phyloP scores from a whole-genome alignment of 345 rosid species.

The Populus simonii region DNA sequence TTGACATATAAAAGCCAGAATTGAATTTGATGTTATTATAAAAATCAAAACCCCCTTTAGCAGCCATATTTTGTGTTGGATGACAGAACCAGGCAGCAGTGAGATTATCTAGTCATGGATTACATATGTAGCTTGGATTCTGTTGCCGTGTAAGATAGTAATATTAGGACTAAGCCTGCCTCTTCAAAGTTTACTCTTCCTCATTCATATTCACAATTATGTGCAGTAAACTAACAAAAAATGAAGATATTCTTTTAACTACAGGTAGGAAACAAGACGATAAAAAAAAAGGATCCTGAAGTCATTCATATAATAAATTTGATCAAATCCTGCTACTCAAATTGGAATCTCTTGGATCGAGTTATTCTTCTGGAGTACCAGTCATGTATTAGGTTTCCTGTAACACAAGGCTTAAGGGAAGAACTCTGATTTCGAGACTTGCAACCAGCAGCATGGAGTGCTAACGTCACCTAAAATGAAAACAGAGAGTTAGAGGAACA shows the following conservation, averaged over 20 bases:
- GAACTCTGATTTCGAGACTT: conserved; percentile 52
- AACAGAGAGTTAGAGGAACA: conserved; percentile 2
- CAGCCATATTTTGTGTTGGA: no score
- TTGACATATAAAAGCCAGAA: not conserved
- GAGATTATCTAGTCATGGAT: not conserved
- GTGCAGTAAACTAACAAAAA: not conserved
- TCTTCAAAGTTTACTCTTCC: not conserved
- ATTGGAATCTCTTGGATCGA: not conserved
- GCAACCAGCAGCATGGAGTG: conserved; percentile 61
- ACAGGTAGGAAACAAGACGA: no score
- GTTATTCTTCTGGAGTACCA: conserved; percentile 39
- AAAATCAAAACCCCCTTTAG: not conserved
- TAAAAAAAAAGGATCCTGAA: not conserved
- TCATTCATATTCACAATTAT: not conserved
- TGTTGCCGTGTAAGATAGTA: not conserved
- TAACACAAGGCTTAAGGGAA: conserved; percentile 72
- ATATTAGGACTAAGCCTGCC: not conserved
- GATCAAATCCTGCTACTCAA: not conserved
- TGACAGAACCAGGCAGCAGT: not conserved
- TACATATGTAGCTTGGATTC: not conserved
- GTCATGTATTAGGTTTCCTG: conserved; percentile 69
- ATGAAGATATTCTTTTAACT: not conserved
- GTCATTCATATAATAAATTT: not conserved
- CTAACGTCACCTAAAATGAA: conserved; percentile 50
- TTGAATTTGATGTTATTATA: not conserved